A percentile compares a stretch with the other conserved stretches of the same genome.
Conservation (phyloP, 345 rosid species). For the Salix exigua region DNA sequence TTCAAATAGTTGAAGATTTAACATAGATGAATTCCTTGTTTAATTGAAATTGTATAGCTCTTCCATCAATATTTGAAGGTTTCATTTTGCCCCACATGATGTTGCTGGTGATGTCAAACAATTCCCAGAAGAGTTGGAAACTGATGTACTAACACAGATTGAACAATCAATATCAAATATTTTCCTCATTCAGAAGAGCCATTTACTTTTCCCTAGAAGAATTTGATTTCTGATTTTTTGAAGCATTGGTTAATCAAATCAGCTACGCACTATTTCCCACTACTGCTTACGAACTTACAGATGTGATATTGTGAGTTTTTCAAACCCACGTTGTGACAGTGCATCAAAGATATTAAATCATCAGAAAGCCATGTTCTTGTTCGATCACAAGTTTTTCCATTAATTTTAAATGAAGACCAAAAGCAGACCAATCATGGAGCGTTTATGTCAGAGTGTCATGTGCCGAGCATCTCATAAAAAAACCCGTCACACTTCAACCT, state of each 20-base stretch:
- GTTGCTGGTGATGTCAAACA: background rate
- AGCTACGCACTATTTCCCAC: too few relatives aligned
- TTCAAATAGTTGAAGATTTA: too few relatives aligned
- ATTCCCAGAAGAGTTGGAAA: background rate
- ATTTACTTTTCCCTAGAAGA: too few relatives aligned
- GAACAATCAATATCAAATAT: too few relatives aligned
- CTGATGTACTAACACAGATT: background rate
- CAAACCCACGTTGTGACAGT: background rate
- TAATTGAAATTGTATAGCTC: too few relatives aligned
- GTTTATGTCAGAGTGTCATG: conserved; percentile 1
- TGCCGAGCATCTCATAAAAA: conserved; percentile 8
- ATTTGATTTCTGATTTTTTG: too few relatives aligned
- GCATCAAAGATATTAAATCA: background rate
- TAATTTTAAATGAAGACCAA: background rate
- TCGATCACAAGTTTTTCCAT: background rate
- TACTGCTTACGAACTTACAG: too few relatives aligned
- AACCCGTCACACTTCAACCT: background rate
- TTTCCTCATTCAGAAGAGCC: too few relatives aligned
- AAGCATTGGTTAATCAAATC: too few relatives aligned
- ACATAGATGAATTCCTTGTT: too few relatives aligned
- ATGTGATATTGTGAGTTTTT: too few relatives aligned
- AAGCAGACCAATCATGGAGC: background rate
- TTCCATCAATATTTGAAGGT: too few relatives aligned
- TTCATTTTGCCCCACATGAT: background rate
- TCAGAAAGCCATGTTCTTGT: background rate